Base-by-base conservation (phyloP, 192 early-diverging fungal genomes). In the Rhizophagus prolifer region DNA sequence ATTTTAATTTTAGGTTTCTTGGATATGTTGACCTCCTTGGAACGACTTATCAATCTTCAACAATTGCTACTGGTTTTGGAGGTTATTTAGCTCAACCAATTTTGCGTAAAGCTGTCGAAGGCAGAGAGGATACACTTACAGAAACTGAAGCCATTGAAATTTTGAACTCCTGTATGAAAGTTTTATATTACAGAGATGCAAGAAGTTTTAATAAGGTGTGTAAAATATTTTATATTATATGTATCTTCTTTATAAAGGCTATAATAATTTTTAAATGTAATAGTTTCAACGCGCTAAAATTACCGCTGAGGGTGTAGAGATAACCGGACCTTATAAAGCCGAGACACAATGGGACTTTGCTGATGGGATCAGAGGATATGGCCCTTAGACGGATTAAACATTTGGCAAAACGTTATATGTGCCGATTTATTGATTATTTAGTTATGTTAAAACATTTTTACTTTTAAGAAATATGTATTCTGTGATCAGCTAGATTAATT, bases 61-160 rank as follows among this genome's bases (percentile, higher is more conserved):
- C 92, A 14, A 94, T 99, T 78, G 94, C 97, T 46, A 99, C 97
- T 41, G 97, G 97, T 26, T 97, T 94, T 80, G 97, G 97, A 28
- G 89, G 85, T 41, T 90, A 97, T 80, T 81, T 98, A 74, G 96
- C 95, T 34, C 92, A 92, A 73, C 97, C 97, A 36, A 90, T 98
- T 69, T 82, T 99, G 81, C 88, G 97, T 83, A 97, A 94, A 81
- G 90, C 89, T 41, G 90, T 97, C 9, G 96, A 98, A 81, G 92
- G 91, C 31, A 88, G 88, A 36, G 94, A 94, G 80, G 87, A 97
- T 25, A 91, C 89, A 74, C 81, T 99, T 67, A 92, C 93, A 8
- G 96, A 99, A 84, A 92, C 93, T 75, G 94, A 97, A 79, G 96
- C 97, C 2, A 81, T 89, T 50, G 87, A 91, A 75, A 86, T 97